Evolutionary conservation across 202 grass and related monocot genomes (phyloP).

Genomic region (Panicum hallii): DNA sequence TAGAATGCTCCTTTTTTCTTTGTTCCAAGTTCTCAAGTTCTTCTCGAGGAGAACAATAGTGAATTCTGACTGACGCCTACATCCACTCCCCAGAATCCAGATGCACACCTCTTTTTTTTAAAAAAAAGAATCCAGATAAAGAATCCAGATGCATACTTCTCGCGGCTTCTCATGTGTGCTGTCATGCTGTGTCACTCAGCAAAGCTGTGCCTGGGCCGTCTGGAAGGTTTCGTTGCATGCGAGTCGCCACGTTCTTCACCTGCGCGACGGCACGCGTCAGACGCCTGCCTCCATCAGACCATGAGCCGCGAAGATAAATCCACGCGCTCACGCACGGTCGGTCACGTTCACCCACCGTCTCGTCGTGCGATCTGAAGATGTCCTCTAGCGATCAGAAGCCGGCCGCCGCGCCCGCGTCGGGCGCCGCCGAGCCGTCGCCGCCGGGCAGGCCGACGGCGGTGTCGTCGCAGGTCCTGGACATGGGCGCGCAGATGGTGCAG

Average conservation of each 20-base stretch:
- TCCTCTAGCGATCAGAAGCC: constrained; percentile 68
- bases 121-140: too few relatives aligned
- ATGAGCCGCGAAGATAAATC: constrained; percentile 16
- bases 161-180: background rate
- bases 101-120: too few relatives aligned
- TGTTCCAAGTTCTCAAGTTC: background rate
- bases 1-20: background rate
- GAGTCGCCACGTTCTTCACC: constrained; percentile 52
- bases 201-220: background rate
- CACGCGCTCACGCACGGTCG: background rate
- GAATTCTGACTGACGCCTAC: background rate
- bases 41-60: background rate
- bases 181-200: background rate
- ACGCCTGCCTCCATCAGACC: background rate
- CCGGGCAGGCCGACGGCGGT: constrained; percentile 51
- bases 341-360: background rate
- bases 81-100: background rate
- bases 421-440: constrained; percentile 11
- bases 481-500: constrained; percentile 63
- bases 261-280: constrained; percentile 35
- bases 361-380: constrained; percentile 26
- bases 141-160: background rate
- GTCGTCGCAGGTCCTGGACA: constrained; percentile 55
- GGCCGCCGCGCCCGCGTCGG: background rate
- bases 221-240: constrained; percentile 13